phyloP scores from a whole-genome alignment of 805 yeast species.

The Lachancea meyersii region DNA sequence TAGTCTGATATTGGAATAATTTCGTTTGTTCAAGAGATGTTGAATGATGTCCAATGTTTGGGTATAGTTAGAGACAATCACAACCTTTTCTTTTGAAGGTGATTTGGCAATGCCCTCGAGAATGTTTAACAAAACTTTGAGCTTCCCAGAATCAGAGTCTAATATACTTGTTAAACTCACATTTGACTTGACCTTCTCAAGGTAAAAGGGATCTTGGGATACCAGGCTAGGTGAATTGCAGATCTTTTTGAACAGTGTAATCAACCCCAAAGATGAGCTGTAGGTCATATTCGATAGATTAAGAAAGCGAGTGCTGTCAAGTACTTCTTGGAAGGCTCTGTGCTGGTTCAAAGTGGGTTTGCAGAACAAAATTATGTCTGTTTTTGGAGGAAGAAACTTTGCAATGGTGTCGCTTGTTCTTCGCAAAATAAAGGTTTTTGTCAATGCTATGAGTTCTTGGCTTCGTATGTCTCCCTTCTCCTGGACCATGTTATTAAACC shows the following conservation, averaged over 20 bases:
- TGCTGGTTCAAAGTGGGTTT: constrained; percentile 65
- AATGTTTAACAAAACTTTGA: constrained; percentile 51
- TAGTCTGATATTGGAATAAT: constrained; percentile 51
- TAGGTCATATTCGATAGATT: constrained; percentile 27
- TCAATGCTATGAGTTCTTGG: constrained; percentile 54
- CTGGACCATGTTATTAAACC: constrained; percentile 43
- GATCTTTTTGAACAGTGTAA: constrained; percentile 68
- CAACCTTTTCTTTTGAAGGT: constrained; percentile 61
- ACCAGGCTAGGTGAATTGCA: constrained; percentile 76
- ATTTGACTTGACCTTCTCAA: constrained; percentile 3
- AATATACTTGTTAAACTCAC: constrained; percentile 3
- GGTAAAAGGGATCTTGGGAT: constrained; percentile 38
- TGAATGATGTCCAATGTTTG: constrained; percentile 78
- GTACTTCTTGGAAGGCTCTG: constrained; percentile 46
- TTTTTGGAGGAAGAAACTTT: constrained; percentile 61
- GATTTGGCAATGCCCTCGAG: constrained; percentile 41
- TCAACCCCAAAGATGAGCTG: constrained; percentile 54
- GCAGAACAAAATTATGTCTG: constrained; percentile 72
- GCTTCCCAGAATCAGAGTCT: constrained; percentile 51
- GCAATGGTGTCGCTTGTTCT: constrained; percentile 56
- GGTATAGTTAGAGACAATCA: constrained; percentile 81
- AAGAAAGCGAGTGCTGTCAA: constrained; percentile 24
- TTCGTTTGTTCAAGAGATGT: constrained; percentile 42
- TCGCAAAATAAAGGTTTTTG: constrained; percentile 64
- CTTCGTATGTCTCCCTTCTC: constrained; percentile 57